These are phyloP conservation scores for Botrytis galanthina DNA, from an alignment of 2,329 filamentous ascomycete species.

Conservation along the genomic window DNA sequence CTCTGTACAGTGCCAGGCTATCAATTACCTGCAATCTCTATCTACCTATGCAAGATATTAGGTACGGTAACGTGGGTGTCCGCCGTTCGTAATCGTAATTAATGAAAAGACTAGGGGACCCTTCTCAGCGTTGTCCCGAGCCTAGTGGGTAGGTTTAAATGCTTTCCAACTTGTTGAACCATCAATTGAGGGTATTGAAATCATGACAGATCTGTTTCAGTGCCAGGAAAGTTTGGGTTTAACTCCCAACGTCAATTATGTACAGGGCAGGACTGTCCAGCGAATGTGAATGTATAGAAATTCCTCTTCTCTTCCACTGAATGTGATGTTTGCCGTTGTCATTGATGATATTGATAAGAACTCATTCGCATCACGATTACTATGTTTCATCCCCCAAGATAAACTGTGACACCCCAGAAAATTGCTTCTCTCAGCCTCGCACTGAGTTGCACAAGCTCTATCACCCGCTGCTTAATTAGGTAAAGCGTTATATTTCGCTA, in stretches of 20 bases:
- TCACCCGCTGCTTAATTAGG: constrained; percentile 17
- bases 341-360: background rate
- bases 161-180: background rate
- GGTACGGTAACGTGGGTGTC: background rate
- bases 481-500: constrained; percentile 26
- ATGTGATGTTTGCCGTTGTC: background rate
- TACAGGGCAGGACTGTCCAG: background rate
- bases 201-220: background rate
- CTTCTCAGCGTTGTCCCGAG: background rate
- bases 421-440: constrained; percentile 20
- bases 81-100: background rate
- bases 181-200: background rate
- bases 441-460: constrained; percentile 6
- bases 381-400: background rate
- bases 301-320: background rate
- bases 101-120: background rate
- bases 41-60: background rate
- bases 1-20: background rate
- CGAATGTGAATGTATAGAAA: background rate
- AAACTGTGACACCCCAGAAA: constrained; percentile 7
- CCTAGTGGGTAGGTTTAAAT: background rate
- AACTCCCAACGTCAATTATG: no score
- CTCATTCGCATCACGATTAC: background rate
- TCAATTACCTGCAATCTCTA: background rate
- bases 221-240: background rate